Evolutionary conservation across 495 filamentous ascomycete genomes (phyloP).

Genomic region (Penicillium coprophilum): DNA sequence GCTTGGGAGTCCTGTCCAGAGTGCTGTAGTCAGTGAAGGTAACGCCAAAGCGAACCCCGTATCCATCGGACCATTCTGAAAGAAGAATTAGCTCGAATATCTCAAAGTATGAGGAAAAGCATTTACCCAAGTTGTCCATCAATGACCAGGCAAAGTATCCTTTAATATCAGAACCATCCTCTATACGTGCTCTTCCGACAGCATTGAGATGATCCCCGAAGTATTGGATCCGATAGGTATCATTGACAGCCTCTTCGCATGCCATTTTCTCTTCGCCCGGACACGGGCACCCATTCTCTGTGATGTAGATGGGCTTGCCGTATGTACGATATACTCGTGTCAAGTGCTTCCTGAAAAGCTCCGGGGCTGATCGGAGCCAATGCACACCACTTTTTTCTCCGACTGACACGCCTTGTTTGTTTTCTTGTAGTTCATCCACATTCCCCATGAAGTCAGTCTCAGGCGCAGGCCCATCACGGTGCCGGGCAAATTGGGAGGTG

Average conservation of each 20-base stretch:
- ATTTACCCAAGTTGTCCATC: slow-evolving; percentile 52
- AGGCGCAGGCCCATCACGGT: slow-evolving; percentile 32
- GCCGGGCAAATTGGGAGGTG: slow-evolving; percentile 66
- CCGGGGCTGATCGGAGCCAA: slow-evolving; percentile 61
- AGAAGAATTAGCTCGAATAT: neutral
- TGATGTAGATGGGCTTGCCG: slow-evolving; percentile 66
- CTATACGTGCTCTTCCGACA: slow-evolving; percentile 53
- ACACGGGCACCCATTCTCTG: slow-evolving; percentile 72
- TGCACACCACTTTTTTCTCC: slow-evolving; percentile 65
- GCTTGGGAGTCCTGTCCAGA: slow-evolving; percentile 26
- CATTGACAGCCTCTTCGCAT: slow-evolving; percentile 56
- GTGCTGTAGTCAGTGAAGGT: slow-evolving; percentile 66
- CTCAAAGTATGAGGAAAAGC: neutral
- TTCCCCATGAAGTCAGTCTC: slow-evolving; percentile 64
- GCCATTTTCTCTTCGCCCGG: slow-evolving; percentile 65
- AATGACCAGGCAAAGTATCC: slow-evolving; percentile 74
- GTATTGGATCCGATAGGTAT: slow-evolving; percentile 66
- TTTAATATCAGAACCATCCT: slow-evolving; percentile 63
- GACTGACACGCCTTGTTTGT: slow-evolving; percentile 61
- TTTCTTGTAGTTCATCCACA: slow-evolving; percentile 57
- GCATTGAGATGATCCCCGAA: slow-evolving; percentile 65
- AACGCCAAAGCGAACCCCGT: slow-evolving; percentile 69
- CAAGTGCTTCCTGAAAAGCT: slow-evolving; percentile 67
- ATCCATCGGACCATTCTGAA: slow-evolving; percentile 61
- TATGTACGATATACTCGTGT: slow-evolving; percentile 72